Conservation (phyloP, 2,329 filamentous ascomycete species). For the Blastomyces percursus region DNA sequence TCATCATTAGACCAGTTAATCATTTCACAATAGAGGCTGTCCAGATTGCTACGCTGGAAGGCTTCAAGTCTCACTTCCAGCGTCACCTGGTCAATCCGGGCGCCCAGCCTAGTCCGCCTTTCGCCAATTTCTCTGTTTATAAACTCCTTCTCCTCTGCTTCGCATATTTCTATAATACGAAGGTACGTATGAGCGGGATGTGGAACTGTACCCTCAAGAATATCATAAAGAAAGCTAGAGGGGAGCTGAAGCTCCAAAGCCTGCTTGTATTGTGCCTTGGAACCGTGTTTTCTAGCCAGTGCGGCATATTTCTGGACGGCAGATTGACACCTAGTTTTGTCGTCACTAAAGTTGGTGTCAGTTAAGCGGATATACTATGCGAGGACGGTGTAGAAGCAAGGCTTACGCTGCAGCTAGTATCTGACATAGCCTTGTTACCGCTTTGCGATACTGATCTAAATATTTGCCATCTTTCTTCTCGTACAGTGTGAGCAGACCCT, state of each 20-base stretch:
- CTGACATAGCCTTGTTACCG: slow-evolving; percentile 60
- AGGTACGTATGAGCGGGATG: slow-evolving; percentile 72
- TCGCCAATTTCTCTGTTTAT: slow-evolving; percentile 88
- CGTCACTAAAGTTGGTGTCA: slow-evolving; percentile 36
- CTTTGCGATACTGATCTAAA: slow-evolving; percentile 62
- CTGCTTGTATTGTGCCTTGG: slow-evolving; percentile 60
- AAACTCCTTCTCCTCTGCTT: slow-evolving; percentile 73
- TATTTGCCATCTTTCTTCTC: slow-evolving; percentile 62
- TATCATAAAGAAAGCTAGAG: slow-evolving; percentile 65
- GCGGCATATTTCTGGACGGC: slow-evolving; percentile 70
- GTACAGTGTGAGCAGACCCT: slow-evolving; percentile 76
- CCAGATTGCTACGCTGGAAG: slow-evolving; percentile 62
- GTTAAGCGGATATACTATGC: background rate
- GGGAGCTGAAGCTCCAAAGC: slow-evolving; percentile 70
- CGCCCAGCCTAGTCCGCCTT: slow-evolving; percentile 75
- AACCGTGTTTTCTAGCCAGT: slow-evolving; percentile 62
- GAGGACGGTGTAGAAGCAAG: background rate
- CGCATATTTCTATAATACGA: slow-evolving; percentile 69
- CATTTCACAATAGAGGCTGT: slow-evolving; percentile 65
- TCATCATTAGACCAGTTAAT: slow-evolving; percentile 90
- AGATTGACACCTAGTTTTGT: slow-evolving; percentile 47
- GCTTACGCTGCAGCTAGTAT: slow-evolving; percentile 57
- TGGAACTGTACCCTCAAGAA: slow-evolving; percentile 72
- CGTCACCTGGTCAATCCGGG: slow-evolving; percentile 71
- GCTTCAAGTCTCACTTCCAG: slow-evolving; percentile 80